These are phyloP conservation scores for Trypanosoma platydactyli DNA, from an alignment of 208 protist genomes.

Conservation along the genomic window DNA sequence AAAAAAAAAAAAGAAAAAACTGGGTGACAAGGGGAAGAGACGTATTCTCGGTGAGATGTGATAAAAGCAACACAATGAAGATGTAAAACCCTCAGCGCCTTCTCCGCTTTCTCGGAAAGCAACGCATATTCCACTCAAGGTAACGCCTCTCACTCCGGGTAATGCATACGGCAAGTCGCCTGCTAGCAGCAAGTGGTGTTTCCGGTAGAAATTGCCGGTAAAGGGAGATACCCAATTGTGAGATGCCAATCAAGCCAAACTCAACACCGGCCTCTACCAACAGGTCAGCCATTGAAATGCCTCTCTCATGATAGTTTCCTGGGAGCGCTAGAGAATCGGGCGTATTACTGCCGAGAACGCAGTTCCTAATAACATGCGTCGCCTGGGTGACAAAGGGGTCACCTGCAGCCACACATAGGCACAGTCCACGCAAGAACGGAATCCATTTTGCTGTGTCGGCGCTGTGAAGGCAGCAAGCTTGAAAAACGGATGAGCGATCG, in stretches of 20 bases:
- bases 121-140: constrained; percentile 24
- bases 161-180: constrained; percentile 20
- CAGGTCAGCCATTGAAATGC: constrained; percentile 16
- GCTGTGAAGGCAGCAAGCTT: constrained; percentile 1
- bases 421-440: constrained; percentile 24
- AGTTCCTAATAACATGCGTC: constrained; percentile 19
- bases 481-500: constrained; percentile 2
- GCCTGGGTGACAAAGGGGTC: constrained; percentile 11
- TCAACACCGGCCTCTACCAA: constrained; percentile 26
- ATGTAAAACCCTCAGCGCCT: neutral
- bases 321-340: constrained; percentile 7
- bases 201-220: constrained; percentile 28
- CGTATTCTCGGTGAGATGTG: too few species aligned
- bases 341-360: neutral
- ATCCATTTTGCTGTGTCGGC: constrained; percentile 19
- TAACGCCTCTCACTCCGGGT: constrained; percentile 17
- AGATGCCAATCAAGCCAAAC: constrained; percentile 13
- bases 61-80: constrained; percentile 12
- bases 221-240: constrained; percentile 12
- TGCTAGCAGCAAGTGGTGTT: constrained; percentile 12
- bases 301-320: constrained; percentile 22
- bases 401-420: constrained; percentile 9
- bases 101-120: neutral
- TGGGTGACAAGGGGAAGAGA: neutral
- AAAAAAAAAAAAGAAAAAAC: constrained; percentile 19